Base-by-base conservation (phyloP, 139 green algal genomes). In the Ettlia oleoabundans region DNA sequence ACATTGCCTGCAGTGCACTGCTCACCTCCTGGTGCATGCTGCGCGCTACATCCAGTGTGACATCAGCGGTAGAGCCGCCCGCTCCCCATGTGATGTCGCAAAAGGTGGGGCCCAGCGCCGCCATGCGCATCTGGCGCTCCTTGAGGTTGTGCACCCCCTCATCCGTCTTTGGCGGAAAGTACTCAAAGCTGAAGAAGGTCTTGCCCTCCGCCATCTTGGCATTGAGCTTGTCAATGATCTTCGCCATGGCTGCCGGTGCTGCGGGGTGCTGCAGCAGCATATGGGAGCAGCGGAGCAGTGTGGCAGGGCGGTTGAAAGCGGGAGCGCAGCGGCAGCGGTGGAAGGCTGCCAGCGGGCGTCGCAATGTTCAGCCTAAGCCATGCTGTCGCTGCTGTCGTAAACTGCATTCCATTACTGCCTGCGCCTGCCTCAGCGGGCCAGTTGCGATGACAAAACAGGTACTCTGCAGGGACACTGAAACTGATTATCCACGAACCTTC, bases 31-130 rank as follows among this genome's bases (percentile, higher is more conserved):
- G 96, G 83, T 99, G 96, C 96, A 99, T 99, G 43, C 89, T 90
- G 18, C 63, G 91, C 10, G 96, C 96, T 69, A 99, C 98, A 81
- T 97, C 95, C 22, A 99, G 89, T 0, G 96, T 99, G 0, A 99
- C 89, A 53, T 99, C 96, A 10, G 96, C 93, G 4, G 96, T 99
- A 53, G 90, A 95, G 69, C 96, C 96, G 38, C 96, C 96, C 19
- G 96, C 96, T n/a, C 96, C 96, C 96, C 96, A 99, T 19, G 96
- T 99, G 87, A 99, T 99, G 83, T 99, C 96, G 80, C 96, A 99
- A 81, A 99, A 99, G 0, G 86, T 85, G 22, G 96, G 96, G 24
- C 89, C 88, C 72, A 94, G 87, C 2, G 92, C 82, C 3, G 88
- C 94, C 94, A 99, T 98, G 40, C 94, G 86, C 40, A 96, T 90